These are phyloP conservation scores for Rhodosporidiobolus odoratus DNA, from an alignment of 768 basidiomycete genomes.

Conservation along the genomic window DNA sequence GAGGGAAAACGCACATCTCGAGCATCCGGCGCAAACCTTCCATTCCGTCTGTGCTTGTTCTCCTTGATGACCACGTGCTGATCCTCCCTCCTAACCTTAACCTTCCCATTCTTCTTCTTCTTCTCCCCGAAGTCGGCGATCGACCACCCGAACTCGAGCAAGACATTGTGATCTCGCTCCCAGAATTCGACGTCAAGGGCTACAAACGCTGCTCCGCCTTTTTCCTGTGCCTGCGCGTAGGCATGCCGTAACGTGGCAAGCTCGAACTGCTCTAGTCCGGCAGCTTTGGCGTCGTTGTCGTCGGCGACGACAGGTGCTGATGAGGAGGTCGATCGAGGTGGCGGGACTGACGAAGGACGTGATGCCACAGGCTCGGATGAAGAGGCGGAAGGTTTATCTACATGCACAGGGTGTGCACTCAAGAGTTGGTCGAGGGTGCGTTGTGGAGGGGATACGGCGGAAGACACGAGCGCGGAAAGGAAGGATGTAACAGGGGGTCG, in stretches of 20 bases:
- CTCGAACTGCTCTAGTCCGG: constrained; percentile 2
- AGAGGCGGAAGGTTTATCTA: no score
- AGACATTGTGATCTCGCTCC: constrained; percentile 8
- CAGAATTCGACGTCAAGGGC: constrained; percentile 34
- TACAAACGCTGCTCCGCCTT: constrained; percentile 28
- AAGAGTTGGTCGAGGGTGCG: no score
- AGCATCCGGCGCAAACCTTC: constrained; percentile 7
- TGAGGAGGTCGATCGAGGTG: background rate
- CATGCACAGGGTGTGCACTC: no score
- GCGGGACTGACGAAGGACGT: background rate
- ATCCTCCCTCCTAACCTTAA: constrained; percentile 10
- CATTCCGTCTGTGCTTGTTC: constrained; percentile 8
- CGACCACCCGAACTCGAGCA: constrained; percentile 34
- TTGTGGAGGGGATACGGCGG: no score
- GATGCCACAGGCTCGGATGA: background rate
- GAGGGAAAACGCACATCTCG: constrained; percentile 17
- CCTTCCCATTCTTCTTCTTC: constrained; percentile 1
- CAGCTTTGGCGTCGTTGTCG: constrained; percentile 16
- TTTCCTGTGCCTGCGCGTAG: constrained; percentile 2
- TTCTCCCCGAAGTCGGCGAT: constrained; percentile 10
- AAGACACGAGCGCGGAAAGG: no score
- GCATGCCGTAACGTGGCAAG: constrained; percentile 7
- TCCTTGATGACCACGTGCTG: constrained; percentile 32
- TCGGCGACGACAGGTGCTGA: no score
- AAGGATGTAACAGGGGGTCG: no score